Percentiles rank a stretch among this genome's conserved stretches.
Evolutionary conservation across 805 yeast genomes (phyloP).

Genomic region (Yarrowia sp.): DNA sequence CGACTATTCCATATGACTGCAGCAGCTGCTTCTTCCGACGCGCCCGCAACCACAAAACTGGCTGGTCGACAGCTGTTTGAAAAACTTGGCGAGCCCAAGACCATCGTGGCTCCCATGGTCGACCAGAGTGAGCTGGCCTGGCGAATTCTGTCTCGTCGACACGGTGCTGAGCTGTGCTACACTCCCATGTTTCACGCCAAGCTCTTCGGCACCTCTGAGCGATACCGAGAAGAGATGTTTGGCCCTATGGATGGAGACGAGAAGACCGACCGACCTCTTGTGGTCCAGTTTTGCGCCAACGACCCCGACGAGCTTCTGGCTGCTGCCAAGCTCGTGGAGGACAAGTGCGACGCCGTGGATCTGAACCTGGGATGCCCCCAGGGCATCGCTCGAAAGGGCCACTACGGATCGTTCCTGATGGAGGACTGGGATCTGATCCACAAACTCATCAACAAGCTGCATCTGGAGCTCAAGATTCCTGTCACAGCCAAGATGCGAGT

Average conservation of each 20-base stretch:
- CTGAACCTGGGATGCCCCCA: constrained; percentile 97
- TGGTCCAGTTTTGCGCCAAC: constrained; percentile 96
- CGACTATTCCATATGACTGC: constrained; percentile 17
- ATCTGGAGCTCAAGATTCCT: constrained; percentile 72
- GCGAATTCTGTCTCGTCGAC: constrained; percentile 78
- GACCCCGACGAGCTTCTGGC: constrained; percentile 77
- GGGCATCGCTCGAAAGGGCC: constrained; percentile 92
- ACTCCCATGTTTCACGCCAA: constrained; percentile 97
- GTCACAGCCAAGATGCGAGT: constrained; percentile 95
- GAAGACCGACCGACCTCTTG: constrained; percentile 72
- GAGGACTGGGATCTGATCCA: constrained; percentile 91
- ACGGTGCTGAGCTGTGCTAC: constrained; percentile 92
- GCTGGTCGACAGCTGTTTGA: constrained; percentile 70
- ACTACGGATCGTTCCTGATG: constrained; percentile 93
- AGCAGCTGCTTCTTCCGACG: background rate
- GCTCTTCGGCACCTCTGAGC: constrained; percentile 77
- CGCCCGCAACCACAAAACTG: constrained; percentile 34
- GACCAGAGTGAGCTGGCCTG: constrained; percentile 96
- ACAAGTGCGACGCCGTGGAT: constrained; percentile 92
- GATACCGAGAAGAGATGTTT: constrained; percentile 72
- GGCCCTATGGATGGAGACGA: constrained; percentile 67
- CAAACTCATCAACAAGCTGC: constrained; percentile 67
- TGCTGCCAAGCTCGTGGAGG: constrained; percentile 81
- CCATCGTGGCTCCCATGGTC: constrained; percentile 97
- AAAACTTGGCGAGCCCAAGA: constrained; percentile 68